These are phyloP conservation scores for Prunus campanulata DNA, from an alignment of 306 rosid genomes.

Conservation along the genomic window DNA sequence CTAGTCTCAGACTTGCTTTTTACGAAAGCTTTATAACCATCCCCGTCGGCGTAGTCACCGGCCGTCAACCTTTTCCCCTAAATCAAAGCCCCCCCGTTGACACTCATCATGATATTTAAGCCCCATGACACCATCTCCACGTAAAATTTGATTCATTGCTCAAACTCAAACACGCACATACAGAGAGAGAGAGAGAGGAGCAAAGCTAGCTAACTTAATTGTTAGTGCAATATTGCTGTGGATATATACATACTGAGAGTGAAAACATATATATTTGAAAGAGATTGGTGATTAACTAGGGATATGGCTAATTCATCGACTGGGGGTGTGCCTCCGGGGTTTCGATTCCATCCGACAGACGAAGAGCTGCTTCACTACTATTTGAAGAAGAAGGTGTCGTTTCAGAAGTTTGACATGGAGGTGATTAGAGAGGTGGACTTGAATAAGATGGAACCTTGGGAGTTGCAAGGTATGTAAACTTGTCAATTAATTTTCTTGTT, in stretches of 20 bases:
- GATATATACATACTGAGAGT: background rate
- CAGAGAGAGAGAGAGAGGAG: too few relatives aligned
- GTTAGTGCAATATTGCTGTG: background rate
- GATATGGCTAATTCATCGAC: constrained; percentile 61
- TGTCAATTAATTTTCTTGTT: background rate
- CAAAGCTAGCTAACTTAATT: background rate
- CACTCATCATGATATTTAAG: constrained; percentile 44
- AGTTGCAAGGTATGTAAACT: constrained; percentile 66
- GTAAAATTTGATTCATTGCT: constrained; percentile 20
- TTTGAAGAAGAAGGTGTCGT: constrained; percentile 82
- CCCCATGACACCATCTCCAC: constrained; percentile 30
- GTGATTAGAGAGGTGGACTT: constrained; percentile 93
- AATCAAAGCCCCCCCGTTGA: constrained; percentile 47
- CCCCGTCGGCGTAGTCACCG: constrained; percentile 96
- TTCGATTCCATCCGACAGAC: constrained; percentile 91
- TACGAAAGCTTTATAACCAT: constrained; percentile 83
- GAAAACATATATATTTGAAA: background rate
- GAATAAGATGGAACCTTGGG: constrained; percentile 99
- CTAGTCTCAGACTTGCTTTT: constrained; percentile 53
- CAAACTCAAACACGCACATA: background rate
- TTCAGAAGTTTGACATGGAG: constrained; percentile 93
- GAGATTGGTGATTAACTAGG: background rate
- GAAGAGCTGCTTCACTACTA: constrained; percentile 90
- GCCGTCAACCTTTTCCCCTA: constrained; percentile 73
- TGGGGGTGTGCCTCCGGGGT: constrained; percentile 96